phyloP scores from a whole-genome alignment of 2,329 filamentous ascomycete genomes.

The Corniculantispora saksenae region DNA sequence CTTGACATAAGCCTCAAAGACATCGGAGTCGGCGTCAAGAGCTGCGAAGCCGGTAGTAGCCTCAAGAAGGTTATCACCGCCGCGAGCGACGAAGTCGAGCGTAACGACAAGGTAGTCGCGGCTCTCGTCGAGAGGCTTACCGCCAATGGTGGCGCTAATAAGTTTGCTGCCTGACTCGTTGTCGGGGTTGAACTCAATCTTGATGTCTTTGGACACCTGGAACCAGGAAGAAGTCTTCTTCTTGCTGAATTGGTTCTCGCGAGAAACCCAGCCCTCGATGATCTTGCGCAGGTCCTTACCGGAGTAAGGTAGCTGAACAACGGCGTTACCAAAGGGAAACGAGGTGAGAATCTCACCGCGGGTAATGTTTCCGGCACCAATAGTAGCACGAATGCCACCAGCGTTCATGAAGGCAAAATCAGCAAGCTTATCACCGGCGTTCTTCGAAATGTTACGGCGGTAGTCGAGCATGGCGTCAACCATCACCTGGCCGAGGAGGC shows the following conservation, averaged over 20 bases:
- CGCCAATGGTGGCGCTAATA: constrained; percentile 52
- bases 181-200: constrained; percentile 57
- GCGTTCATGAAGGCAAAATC: constrained; percentile 64
- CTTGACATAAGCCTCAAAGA: constrained; percentile 52
- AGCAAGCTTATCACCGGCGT: constrained; percentile 39
- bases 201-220: constrained; percentile 59
- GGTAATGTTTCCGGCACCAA: constrained; percentile 61
- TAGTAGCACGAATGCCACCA: constrained; percentile 64
- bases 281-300: constrained; percentile 58
- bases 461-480: constrained; percentile 63
- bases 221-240: constrained; percentile 58
- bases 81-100: constrained; percentile 62
- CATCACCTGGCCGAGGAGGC: constrained; percentile 57
- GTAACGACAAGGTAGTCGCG: constrained; percentile 59
- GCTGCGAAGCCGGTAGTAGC: constrained; percentile 39
- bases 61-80: constrained; percentile 64
- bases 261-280: constrained; percentile 60
- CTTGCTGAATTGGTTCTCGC: constrained; percentile 55
- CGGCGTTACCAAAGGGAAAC: constrained; percentile 66
- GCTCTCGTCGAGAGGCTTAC: constrained; percentile 46
- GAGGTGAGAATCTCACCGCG: constrained; percentile 63
- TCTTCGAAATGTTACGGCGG: constrained; percentile 48
- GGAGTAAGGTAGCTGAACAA: constrained; percentile 57
- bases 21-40: constrained; percentile 56
- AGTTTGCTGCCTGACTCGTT: constrained; percentile 52